Conservation (phyloP, 192 early-diverging fungal species). For the Backusella macrospora region DNA sequence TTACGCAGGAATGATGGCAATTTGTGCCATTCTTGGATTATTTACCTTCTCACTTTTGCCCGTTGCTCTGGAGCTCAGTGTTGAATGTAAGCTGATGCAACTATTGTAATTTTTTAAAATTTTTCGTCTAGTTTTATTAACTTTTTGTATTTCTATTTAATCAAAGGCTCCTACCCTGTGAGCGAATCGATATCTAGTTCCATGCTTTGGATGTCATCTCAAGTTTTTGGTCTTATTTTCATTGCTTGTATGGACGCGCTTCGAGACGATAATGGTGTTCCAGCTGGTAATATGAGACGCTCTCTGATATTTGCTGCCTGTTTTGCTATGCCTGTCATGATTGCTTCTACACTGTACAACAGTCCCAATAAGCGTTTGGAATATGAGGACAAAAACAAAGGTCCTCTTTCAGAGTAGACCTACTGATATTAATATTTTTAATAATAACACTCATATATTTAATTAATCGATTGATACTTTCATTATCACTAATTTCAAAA, state of each 20-base stretch:
- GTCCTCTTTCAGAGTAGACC: background rate
- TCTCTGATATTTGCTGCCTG: constrained; percentile 30
- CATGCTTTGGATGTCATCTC: constrained; percentile 33
- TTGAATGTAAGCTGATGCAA: constrained; percentile 34
- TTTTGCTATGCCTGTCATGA: constrained; percentile 24
- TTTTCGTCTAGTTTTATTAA: background rate
- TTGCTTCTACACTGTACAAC: constrained; percentile 21
- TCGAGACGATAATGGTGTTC: constrained; percentile 26
- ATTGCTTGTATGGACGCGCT: constrained; percentile 27
- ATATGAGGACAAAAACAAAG: constrained; percentile 20
- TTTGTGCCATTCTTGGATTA: constrained; percentile 36
- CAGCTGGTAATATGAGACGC: constrained; percentile 31
- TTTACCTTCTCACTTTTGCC: constrained; percentile 38
- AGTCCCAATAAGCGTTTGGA: constrained; percentile 41
- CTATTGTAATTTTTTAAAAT: background rate
- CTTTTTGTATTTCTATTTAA: background rate
- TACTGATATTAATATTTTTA: background rate
- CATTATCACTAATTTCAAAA: too few relatives aligned
- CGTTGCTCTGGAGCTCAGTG: constrained; percentile 40
- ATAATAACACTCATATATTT: background rate
- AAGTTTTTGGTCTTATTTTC: constrained; percentile 38
- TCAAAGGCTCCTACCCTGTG: constrained; percentile 35
- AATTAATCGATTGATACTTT: background rate
- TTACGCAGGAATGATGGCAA: constrained; percentile 20
- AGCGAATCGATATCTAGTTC: constrained; percentile 38